Base-by-base conservation (phyloP, 208 protist genomes). In the Entamoeba histolytica region DNA sequence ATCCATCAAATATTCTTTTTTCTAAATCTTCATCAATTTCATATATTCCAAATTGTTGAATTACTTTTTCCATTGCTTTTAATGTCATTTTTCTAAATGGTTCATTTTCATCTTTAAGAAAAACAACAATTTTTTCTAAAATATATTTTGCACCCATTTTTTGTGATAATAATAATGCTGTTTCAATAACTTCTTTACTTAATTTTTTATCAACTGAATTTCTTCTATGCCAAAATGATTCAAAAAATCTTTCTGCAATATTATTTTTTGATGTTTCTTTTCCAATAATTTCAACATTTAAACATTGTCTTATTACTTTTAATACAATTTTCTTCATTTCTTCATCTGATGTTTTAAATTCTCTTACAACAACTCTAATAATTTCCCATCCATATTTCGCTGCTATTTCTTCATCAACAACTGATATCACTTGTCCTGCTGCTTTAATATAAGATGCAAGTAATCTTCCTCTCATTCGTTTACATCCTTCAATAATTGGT, bases 321-420 rank as follows among this genome's bases (percentile, higher is more conserved):
- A 99, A 96, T 78, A 99, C 96, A 93, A 99, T 98, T 95, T 98
- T 98, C 93, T 99, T 99, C 96, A 99, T 99, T 95, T 99, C 98
- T 92, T 99, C 98, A 94, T 99, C 98, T 17, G 97, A 97, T 17
- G 96, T 97, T 92, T 95, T 96, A 95, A 98, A 98, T 93, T 98
- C 96, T 35, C 96, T 97, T 73, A 99, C 97, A 5, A 99, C 61
- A 4, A 78, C 97, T 8, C 96, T 94, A 96, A 99, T 98, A 94
- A 99, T 97, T 87, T 97, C 97, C 92, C 97, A 97, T 0, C 98
- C 99, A 95, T 99, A 99, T 92, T 97, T 97, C 57, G 96, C 96
- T 15, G 98, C 98, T 93, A 99, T 97, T 92, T 98, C 97, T 8
- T 97, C 96, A 19, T 99, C 97, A 98, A 99, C 99, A 49, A 99